Evolutionary conservation across 139 green algal genomes (phyloP).

Genomic region (Spirogloea muscicola): DNA sequence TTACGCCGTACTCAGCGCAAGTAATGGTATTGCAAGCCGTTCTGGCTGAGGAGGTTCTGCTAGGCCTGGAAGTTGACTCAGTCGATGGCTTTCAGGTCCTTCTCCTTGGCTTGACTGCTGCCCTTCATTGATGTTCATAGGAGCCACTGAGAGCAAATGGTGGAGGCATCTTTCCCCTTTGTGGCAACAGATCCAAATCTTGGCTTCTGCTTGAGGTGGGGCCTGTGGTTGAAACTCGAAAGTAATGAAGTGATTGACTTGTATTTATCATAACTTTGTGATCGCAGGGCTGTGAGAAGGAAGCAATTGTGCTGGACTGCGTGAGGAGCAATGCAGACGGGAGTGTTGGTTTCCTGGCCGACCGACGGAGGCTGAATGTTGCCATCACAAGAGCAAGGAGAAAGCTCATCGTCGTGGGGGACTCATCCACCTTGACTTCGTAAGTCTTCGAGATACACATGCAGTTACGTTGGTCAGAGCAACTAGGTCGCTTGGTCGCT

Average conservation of each 20-base stretch:
- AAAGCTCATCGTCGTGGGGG: conserved; percentile 52
- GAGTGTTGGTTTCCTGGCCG: conserved; percentile 37
- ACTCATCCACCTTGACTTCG: conserved; percentile 35
- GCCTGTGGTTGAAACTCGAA: neutral
- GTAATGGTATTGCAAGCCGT: conserved; percentile 24
- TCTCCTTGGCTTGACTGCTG: no score
- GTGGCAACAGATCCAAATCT: neutral
- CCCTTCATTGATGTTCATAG: no score
- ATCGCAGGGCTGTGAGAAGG: conserved; percentile 35
- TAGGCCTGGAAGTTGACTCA: conserved; percentile 33
- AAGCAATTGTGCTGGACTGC: conserved; percentile 23
- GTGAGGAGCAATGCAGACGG: conserved; percentile 27
- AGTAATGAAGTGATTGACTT: neutral
- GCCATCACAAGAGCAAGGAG: conserved; percentile 43
- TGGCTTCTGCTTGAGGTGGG: no score
- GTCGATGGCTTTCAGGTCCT: conserved; percentile 45
- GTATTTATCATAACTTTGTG: neutral
- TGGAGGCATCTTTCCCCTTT: no score
- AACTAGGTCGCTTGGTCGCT: neutral
- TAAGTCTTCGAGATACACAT: neutral
- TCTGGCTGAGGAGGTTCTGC: neutral
- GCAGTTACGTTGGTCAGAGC: neutral
- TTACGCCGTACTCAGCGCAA: conserved; percentile 38
- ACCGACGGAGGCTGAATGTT: conserved; percentile 50
- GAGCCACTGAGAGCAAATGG: no score